These are phyloP conservation scores for Teratosphaeria epicoccoides DNA, from an alignment of 2,329 filamentous ascomycete genomes.

Conservation along the genomic window DNA sequence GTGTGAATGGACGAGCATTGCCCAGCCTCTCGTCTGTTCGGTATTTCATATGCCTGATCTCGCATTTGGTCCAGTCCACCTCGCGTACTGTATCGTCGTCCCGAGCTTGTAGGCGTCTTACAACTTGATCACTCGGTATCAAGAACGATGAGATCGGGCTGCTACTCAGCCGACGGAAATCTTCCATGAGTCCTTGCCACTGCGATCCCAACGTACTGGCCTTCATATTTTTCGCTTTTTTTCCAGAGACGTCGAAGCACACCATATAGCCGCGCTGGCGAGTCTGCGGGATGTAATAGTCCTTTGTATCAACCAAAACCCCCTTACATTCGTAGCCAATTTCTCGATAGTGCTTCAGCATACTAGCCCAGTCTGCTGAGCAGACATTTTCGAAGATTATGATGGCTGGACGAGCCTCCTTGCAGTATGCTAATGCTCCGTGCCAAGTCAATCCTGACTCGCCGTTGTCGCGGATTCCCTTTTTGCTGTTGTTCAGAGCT, in stretches of 20 bases:
- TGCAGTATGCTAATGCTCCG: conserved; percentile 49
- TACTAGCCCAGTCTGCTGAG: conserved; percentile 47
- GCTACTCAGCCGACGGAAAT: conserved; percentile 48
- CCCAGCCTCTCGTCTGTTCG: conserved; percentile 44
- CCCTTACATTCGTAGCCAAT: conserved; percentile 47
- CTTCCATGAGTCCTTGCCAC: conserved; percentile 39
- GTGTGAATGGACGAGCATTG: conserved; percentile 46
- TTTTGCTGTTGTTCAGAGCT: conserved; percentile 47
- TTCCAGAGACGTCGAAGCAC: conserved; percentile 27
- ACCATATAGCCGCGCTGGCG: conserved; percentile 36
- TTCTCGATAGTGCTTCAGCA: conserved; percentile 30
- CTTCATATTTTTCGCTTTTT: neutral
- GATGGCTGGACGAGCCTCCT: conserved; percentile 46
- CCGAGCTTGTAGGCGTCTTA: neutral
- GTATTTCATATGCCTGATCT: conserved; percentile 48
- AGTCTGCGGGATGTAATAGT: conserved; percentile 60
- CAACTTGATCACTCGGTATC: conserved; percentile 41
- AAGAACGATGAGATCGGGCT: conserved; percentile 54
- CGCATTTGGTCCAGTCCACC: conserved; percentile 47
- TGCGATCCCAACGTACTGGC: conserved; percentile 2
- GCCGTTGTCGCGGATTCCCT: conserved; percentile 44
- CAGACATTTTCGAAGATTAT: conserved; percentile 64
- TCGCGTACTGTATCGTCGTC: conserved; percentile 15
- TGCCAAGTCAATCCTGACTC: conserved; percentile 57
- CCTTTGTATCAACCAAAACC: conserved; percentile 53